Percentiles rank a stretch among this genome's conserved stretches.
These are phyloP conservation scores for Suhomyces bokatorum DNA, from an alignment of 1,139 yeast genomes.

Conservation along the genomic window DNA sequence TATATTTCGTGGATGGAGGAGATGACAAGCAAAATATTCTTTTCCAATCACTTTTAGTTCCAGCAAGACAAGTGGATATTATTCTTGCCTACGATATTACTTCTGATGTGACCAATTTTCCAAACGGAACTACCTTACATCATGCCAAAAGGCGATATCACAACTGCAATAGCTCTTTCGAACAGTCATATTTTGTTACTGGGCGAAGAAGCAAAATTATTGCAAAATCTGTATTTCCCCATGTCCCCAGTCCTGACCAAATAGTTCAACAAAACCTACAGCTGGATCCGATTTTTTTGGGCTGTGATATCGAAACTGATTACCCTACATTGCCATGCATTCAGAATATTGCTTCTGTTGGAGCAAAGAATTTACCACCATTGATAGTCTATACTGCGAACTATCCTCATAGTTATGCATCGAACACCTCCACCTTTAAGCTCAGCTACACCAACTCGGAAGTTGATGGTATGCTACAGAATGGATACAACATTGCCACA, in stretches of 20 bases:
- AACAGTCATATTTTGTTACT: slow-evolving; percentile 22
- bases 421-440: slow-evolving; percentile 65
- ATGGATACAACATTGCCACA: slow-evolving; percentile 56
- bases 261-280: slow-evolving; percentile 30
- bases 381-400: slow-evolving; percentile 56
- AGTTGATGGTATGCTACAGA: slow-evolving; percentile 44
- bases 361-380: slow-evolving; percentile 41
- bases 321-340: slow-evolving; percentile 20
- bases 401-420: slow-evolving; percentile 34
- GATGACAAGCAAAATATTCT: slow-evolving; percentile 49
- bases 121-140: slow-evolving; percentile 37
- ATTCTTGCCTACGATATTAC: slow-evolving; percentile 42
- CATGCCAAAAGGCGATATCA: slow-evolving; percentile 26
- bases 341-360: neutral
- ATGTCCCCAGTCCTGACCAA: slow-evolving; percentile 35
- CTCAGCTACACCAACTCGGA: slow-evolving; percentile 48
- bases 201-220: neutral
- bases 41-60: slow-evolving; percentile 37
- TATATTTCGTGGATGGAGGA: slow-evolving; percentile 46
- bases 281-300: slow-evolving; percentile 51
- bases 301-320: slow-evolving; percentile 48
- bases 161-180: slow-evolving; percentile 14
- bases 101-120: slow-evolving; percentile 38
- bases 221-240: slow-evolving; percentile 33
- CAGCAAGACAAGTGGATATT: slow-evolving; percentile 33